Base-by-base conservation (phyloP, 176 grass and related monocot genomes). In the Carex littledalei region DNA sequence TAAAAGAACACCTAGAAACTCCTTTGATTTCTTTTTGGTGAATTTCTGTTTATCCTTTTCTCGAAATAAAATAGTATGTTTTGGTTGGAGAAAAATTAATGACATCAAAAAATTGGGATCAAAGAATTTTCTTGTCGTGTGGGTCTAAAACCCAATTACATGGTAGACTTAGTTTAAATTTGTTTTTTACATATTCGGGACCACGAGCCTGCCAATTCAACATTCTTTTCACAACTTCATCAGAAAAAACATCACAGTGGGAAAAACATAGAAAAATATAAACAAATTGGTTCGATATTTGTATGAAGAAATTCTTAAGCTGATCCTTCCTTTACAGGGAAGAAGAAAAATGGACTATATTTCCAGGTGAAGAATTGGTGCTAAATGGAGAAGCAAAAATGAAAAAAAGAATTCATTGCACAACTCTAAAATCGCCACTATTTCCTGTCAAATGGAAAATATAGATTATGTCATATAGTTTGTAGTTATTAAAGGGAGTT, bases 391-490 rank as follows among this genome's bases (percentile, higher is more conserved):
- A 78, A 72, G 5, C 22, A 78, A 56, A 16, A 78, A 18, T 14
- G 14, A 31, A 34, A 8, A 2, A 78, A 53, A 39, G 18, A 47
- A 72, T 45, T 56, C 50, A 74, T 78, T 78, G 13, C 74, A 56
- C 15, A 57, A 57, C 52, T 55, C 52, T 78, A 78, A 35, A 54
- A 34, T 3, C 4, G 7, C 24, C 74, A 57, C 52, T 78, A 78
- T 78, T 78, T 78, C 74, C 74, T 78, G 74, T 57, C 45, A 78
- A 78, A 57, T 26, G 20, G 13, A 78, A 32, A 3, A 72, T n/a
- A 43, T 11, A 55, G 32, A 78, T 78, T 26, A 34, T 78, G 74
- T 78, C 53, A 78, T 55, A 10, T 78, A 43, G 0, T 3, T 71
- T 5, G n/a, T 21, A 9, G 60, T 63, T 24, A 63, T 8, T 20